Percentiles rank a stretch among this genome's conserved stretches.
phyloP scores from a whole-genome alignment of 768 basidiomycete genomes.

The Daedaleopsis sinensis region DNA sequence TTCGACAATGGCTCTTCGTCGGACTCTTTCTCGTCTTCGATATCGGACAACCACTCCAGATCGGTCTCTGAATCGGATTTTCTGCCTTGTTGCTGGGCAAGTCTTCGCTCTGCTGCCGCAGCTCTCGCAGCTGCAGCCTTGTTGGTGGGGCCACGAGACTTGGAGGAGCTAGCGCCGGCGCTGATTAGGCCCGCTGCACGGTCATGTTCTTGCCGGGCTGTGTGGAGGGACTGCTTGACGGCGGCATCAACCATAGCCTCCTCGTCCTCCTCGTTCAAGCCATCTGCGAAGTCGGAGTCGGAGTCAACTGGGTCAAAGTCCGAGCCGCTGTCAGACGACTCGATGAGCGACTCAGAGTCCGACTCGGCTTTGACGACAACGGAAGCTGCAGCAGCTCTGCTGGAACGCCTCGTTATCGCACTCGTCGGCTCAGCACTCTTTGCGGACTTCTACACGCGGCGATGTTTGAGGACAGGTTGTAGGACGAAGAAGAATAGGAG shows the following conservation, averaged over 20 bases:
- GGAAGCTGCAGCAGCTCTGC: not conserved
- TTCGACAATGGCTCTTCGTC: conserved; percentile 31
- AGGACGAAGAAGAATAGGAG: not conserved
- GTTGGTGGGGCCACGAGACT: conserved; percentile 35
- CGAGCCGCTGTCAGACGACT: conserved; percentile 62
- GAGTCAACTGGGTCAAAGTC: conserved; percentile 54
- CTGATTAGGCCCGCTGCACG: conserved; percentile 37
- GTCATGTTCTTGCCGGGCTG: conserved; percentile 31
- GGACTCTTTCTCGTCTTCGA: conserved; percentile 27
- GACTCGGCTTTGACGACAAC: conserved; percentile 9
- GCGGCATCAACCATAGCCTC: conserved; percentile 58
- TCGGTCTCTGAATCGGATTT: conserved; percentile 30
- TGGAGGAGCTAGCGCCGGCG: conserved; percentile 35
- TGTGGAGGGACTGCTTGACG: conserved; percentile 52
- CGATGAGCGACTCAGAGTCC: conserved; percentile 36
- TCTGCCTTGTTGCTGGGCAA: conserved; percentile 32
- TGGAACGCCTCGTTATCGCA: conserved; percentile 11
- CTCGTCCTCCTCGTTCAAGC: conserved; percentile 28
- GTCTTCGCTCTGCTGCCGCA: conserved; percentile 57
- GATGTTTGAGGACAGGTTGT: not conserved
- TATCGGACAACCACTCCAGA: conserved; percentile 6
- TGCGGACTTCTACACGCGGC: not conserved
- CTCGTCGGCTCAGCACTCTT: not conserved
- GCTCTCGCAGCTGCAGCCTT: conserved; percentile 47
- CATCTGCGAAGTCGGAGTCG: conserved; percentile 10